Evolutionary conservation across 345 rosid genomes (phyloP), one percentile per base, ranked within the genome.

Genomic region (Durio zibethinus): DNA sequence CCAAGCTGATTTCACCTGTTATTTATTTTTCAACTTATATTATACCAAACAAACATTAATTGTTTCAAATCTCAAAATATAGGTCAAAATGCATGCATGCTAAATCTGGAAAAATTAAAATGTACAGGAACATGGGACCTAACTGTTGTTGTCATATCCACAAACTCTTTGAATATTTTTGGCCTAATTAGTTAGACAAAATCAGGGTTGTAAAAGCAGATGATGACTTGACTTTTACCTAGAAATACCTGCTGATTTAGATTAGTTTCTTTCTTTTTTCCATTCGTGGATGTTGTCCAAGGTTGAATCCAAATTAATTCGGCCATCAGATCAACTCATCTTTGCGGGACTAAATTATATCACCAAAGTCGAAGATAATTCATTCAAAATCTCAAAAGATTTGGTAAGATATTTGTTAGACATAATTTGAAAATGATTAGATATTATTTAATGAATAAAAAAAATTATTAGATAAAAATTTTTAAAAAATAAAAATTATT

Each of bases 21-120:
- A 11, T 16, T 29, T 31, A 36, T 27, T 82, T 83, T 81, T 79
- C 82, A 66, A 82, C 78, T 72, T 77, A 15, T 77, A 15, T 33
- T 33, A 59, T 42, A 81, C 86, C 85, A 78, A 85, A 85, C 87
- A 85, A 78, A 85, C 85, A 85, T 85, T 87, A n/a, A n/a, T n/a
- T 86, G 80, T 78, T 78, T 80, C 85, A 75, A 76, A 64, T 54
- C 81, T 74, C 66, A 53, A 23, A 61, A 45, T 53, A 43, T 53
- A 77, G 77, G 79, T 75, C 81, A 80, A 82, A 77, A 73, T 57
- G 33, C 62, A 72, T 72, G 61, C 75, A 52, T 50, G 75, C 50
- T 57, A 57, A 23, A 25, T 57, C 62, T 23, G 62, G 4, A 11
- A 25, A 25, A 23, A 23, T 56, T 12, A 27, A 60, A 60, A 4